These are phyloP conservation scores for Citrus hindsii DNA, from an alignment of 345 rosid species.

Conservation along the genomic window DNA sequence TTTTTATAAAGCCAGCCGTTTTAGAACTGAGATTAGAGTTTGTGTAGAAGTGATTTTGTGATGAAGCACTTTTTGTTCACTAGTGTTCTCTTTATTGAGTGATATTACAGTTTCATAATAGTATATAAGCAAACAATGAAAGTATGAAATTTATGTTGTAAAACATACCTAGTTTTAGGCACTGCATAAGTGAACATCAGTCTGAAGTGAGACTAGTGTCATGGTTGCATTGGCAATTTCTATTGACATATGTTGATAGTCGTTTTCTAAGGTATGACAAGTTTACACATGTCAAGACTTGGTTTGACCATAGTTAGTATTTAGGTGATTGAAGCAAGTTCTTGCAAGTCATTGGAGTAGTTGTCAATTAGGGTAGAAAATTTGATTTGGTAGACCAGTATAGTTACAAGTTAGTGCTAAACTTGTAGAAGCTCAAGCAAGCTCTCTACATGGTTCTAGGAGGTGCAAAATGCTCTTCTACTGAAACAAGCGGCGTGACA, in stretches of 20 bases:
- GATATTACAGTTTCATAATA: neutral
- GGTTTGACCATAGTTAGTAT: neutral
- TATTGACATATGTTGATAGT: neutral
- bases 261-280: neutral
- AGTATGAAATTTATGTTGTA: neutral
- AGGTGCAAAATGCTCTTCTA: neutral
- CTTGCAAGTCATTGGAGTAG: neutral
- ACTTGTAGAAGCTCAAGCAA: neutral
- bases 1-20: neutral
- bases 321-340: neutral
- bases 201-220: no score
- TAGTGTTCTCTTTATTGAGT: neutral
- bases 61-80: neutral
- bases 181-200: no score
- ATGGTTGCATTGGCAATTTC: neutral
- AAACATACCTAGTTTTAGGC: no score
- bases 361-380: neutral
- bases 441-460: neutral
- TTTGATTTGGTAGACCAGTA: neutral
- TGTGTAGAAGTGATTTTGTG: neutral
- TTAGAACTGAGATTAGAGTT: no score
- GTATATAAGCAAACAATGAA: neutral
- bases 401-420: neutral
- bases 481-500: neutral
- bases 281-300: neutral